Evolutionary conservation across 805 yeast genomes (phyloP).

Genomic region (Monosporozyma unispora): DNA sequence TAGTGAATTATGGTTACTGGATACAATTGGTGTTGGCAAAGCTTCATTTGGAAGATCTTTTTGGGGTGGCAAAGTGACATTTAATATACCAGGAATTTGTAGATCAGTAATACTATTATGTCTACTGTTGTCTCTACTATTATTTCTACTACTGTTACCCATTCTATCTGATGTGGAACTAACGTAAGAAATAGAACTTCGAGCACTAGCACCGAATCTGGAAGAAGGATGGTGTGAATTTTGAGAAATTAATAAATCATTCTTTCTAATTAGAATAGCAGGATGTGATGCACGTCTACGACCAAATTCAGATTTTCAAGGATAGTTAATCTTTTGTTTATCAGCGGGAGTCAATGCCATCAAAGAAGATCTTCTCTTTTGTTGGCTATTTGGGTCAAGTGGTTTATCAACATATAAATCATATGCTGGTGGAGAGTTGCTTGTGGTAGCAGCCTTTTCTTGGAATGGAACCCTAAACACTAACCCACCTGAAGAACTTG

Average conservation of each 20-base stretch:
- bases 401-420: background rate
- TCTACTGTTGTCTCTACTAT: slow-evolving; percentile 18
- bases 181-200: slow-evolving; percentile 22
- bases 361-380: slow-evolving; percentile 18
- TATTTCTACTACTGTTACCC: slow-evolving; percentile 13
- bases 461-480: slow-evolving; percentile 64
- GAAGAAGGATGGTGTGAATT: background rate
- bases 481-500: slow-evolving; percentile 30
- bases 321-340: background rate
- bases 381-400: background rate
- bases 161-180: slow-evolving; percentile 24
- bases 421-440: background rate
- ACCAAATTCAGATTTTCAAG: background rate
- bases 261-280: background rate
- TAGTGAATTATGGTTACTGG: slow-evolving; percentile 8
- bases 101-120: slow-evolving; percentile 4
- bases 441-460: slow-evolving; percentile 27
- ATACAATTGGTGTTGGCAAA: slow-evolving; percentile 33
- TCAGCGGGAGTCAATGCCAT: slow-evolving; percentile 8
- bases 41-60: slow-evolving; percentile 49
- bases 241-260: background rate
- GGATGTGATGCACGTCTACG: slow-evolving; percentile 12
- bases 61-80: slow-evolving; percentile 42
- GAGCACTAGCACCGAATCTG: slow-evolving; percentile 3
- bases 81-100: slow-evolving; percentile 14